Conservation (phyloP, 192 early-diverging fungal genomes). For the Anaeromyces robustus region DNA sequence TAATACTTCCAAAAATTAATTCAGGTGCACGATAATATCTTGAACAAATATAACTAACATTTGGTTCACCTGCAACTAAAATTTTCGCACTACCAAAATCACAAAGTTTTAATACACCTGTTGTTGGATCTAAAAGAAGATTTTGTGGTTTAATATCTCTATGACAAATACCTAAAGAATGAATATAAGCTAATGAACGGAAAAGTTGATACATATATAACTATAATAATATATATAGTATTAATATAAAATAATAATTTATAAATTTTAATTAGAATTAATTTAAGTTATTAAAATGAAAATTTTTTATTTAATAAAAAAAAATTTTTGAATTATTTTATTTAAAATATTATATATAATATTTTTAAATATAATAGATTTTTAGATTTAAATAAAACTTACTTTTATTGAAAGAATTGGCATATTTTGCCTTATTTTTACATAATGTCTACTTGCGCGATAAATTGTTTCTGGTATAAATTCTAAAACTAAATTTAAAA, state of each 20-base stretch:
- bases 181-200: conserved; percentile 91
- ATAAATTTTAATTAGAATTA: too few species aligned
- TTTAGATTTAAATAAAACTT: background rate
- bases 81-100: conserved; percentile 97
- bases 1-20: conserved; percentile 89
- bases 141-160: conserved; percentile 99
- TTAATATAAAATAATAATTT: background rate
- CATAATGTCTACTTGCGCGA: conserved; percentile 75
- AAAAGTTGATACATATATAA: conserved; percentile 98
- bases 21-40: conserved; percentile 95
- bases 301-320: too few species aligned
- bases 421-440: conserved; percentile 84
- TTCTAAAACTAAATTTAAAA: conserved; percentile 88
- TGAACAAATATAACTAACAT: conserved; percentile 97
- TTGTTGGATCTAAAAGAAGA: conserved; percentile 73
- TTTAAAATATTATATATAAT: background rate
- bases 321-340: background rate
- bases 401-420: conserved; percentile 84
- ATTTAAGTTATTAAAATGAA: too few species aligned
- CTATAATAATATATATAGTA: conserved; percentile 13
- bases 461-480: conserved; percentile 95
- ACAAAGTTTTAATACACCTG: conserved; percentile 90
- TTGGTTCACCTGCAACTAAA: conserved; percentile 84
- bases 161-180: conserved; percentile 90
- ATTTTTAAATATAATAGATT: background rate